Conservation (phyloP, 116 monocot species). For the Phalaenopsis hybrid region DNA sequence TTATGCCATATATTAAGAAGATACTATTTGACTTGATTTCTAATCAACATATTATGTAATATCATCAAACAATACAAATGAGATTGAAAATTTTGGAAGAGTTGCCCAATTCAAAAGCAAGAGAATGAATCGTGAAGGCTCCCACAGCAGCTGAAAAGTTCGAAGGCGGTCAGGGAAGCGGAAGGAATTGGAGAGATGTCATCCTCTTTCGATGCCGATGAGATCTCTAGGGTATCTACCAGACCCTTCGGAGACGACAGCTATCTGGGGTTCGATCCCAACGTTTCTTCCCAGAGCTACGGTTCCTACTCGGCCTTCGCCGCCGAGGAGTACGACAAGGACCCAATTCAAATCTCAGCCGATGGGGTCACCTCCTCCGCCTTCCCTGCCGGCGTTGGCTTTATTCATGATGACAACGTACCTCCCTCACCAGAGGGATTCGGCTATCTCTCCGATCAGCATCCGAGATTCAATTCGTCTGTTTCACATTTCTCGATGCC, state of each 20-base stretch:
- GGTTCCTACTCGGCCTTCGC: background rate
- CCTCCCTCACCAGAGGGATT: constrained; percentile 15
- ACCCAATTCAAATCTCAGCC: background rate
- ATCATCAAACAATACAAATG: too few species aligned
- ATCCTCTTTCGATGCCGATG: constrained; percentile 6
- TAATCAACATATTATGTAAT: too few species aligned
- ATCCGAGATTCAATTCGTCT: background rate
- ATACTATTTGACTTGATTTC: too few species aligned
- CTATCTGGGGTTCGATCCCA: constrained; percentile 28
- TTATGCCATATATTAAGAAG: too few species aligned
- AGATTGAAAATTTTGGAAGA: too few species aligned
- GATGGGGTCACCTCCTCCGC: background rate
- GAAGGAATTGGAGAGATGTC: too few species aligned
- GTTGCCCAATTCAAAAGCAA: too few species aligned
- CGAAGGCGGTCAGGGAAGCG: too few species aligned
- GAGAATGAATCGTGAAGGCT: too few species aligned
- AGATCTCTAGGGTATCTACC: constrained; percentile 11
- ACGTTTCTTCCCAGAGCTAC: constrained; percentile 1
- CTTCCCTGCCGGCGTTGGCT: background rate
- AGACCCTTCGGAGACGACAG: constrained; percentile 54
- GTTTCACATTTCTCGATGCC: constrained; percentile 22
- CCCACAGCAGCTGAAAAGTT: too few species aligned
- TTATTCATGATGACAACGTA: background rate
- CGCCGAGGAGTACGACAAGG: background rate
- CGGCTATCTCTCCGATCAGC: constrained; percentile 7